Evolutionary conservation across 2,329 filamentous ascomycete genomes (phyloP), one percentile per base, ranked within the genome.

Genomic region (Colletotrichum plurivorum): DNA sequence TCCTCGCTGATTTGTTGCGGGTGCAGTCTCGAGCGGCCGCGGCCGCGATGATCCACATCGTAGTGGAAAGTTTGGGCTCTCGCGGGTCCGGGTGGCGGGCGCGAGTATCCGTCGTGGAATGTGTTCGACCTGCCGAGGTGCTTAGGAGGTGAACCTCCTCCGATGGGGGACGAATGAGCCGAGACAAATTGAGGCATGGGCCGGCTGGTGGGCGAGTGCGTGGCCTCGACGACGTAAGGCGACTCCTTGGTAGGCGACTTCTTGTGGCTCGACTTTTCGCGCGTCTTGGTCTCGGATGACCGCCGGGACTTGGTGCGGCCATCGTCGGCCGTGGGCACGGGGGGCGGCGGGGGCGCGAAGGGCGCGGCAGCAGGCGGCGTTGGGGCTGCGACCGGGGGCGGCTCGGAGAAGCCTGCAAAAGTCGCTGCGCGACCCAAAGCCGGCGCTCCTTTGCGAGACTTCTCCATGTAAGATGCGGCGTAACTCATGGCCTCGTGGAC

Each of bases 1-100:
- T 80, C 76, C 3, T 77, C 77, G 10, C 75, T 72, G 22, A 77
- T 74, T 67, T 83, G 81, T 68, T 83, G 81, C 6, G 81, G 36
- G 8, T 82, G 78, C 72, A 77, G 72, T 52, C 78, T 78, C 12
- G 79, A 81, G 16, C 81, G 80, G 36, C 74, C 74, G 27, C 81
- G 81, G 8, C 81, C 81, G 5, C 80, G 80, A 10, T 78, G 36
- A 12, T 63, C 54, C 22, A 13, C 46, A 22, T 48, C 69, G 52
- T 76, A 76, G 45, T 74, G 75, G 57, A 75, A 83, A 0, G 81
- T 83, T 56, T 81, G 73, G 2, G 81, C 68, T 46, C 81, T 75
- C 13, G 67, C 15, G 4, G 48, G 56, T 5, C 64, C 69, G 3
- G 79, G 78, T 1, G 75, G 70, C 9, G 77, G 73, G 13, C 79